These are phyloP conservation scores for Melampsora americana DNA, from an alignment of 1,284 basidiomycete genomes.

Conservation along the genomic window DNA sequence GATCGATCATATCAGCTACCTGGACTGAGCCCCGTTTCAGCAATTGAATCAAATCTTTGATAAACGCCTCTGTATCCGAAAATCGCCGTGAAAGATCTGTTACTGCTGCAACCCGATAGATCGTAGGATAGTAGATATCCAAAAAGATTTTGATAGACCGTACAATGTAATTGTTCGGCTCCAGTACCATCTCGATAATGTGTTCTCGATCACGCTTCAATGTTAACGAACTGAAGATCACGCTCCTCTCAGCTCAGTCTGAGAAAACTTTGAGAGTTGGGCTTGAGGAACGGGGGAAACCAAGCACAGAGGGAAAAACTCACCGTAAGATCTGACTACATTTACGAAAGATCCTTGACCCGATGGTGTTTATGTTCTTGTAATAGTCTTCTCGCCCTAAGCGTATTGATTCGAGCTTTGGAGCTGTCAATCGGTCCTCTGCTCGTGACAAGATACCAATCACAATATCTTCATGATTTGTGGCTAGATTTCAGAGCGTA, in stretches of 20 bases:
- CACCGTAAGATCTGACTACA: too few relatives aligned
- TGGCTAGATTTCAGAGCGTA: neutral
- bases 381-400: neutral
- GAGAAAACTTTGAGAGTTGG: too few relatives aligned
- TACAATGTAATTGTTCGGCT: slow-evolving; percentile 40
- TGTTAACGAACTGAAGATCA: neutral
- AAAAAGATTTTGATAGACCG: slow-evolving; percentile 34
- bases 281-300: too few relatives aligned
- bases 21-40: slow-evolving; percentile 15
- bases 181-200: slow-evolving; percentile 30
- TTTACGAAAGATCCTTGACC: too few relatives aligned
- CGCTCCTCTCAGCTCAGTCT: too few relatives aligned
- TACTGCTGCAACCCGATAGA: slow-evolving; percentile 28
- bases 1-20: slow-evolving; percentile 28
- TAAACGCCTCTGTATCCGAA: slow-evolving; percentile 37
- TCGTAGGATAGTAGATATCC: slow-evolving; percentile 43
- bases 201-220: slow-evolving; percentile 44
- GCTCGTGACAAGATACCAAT: neutral
- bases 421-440: neutral
- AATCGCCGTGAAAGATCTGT: slow-evolving; percentile 34
- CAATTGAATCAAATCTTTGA: slow-evolving; percentile 31
- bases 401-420: neutral
- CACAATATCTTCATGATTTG: neutral
- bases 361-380: too few relatives aligned
- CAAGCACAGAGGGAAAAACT: too few relatives aligned